phyloP scores from a whole-genome alignment of 768 basidiomycete genomes.

The Nidula microcarpa region DNA sequence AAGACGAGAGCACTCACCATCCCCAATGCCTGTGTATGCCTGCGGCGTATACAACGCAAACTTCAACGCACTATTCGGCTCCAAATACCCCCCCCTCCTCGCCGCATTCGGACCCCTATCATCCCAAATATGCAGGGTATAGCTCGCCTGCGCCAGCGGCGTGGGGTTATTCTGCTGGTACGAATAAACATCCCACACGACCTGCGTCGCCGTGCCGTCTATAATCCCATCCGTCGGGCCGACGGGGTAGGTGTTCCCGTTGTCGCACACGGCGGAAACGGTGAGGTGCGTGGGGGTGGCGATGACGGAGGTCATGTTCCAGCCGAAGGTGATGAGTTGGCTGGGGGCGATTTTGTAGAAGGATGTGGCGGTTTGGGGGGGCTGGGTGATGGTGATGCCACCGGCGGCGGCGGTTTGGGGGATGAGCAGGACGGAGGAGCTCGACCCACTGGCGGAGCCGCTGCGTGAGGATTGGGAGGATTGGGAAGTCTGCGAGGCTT shows the following conservation, averaged over 20 bases:
- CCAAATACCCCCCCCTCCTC: slow-evolving; percentile 60
- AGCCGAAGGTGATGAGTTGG: slow-evolving; percentile 81
- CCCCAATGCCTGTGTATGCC: slow-evolving; percentile 60
- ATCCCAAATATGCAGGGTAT: slow-evolving; percentile 79
- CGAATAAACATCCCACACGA: slow-evolving; percentile 78
- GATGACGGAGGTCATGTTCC: slow-evolving; percentile 81
- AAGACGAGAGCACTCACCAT: slow-evolving; percentile 30
- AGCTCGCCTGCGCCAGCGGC: slow-evolving; percentile 73
- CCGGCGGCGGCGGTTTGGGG: slow-evolving; percentile 57
- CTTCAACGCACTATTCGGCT: slow-evolving; percentile 62
- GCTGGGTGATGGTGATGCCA: slow-evolving; percentile 71
- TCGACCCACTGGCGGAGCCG: not conserved
- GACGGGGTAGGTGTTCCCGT: slow-evolving; percentile 88
- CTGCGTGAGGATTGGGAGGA: not conserved
- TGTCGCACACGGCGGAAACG: slow-evolving; percentile 76
- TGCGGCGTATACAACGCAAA: slow-evolving; percentile 87
- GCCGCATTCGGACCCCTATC: slow-evolving; percentile 68
- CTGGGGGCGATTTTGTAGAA: slow-evolving; percentile 84
- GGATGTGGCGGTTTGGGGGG: slow-evolving; percentile 75
- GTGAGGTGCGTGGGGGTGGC: slow-evolving; percentile 73
- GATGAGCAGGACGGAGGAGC: slow-evolving; percentile 20
- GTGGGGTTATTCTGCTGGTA: slow-evolving; percentile 63
- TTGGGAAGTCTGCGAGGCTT: not conserved
- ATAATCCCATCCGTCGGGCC: slow-evolving; percentile 74
- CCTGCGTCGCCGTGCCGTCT: slow-evolving; percentile 63